phyloP scores from a whole-genome alignment of 495 filamentous ascomycete species.

The Penicillium pancosmium region DNA sequence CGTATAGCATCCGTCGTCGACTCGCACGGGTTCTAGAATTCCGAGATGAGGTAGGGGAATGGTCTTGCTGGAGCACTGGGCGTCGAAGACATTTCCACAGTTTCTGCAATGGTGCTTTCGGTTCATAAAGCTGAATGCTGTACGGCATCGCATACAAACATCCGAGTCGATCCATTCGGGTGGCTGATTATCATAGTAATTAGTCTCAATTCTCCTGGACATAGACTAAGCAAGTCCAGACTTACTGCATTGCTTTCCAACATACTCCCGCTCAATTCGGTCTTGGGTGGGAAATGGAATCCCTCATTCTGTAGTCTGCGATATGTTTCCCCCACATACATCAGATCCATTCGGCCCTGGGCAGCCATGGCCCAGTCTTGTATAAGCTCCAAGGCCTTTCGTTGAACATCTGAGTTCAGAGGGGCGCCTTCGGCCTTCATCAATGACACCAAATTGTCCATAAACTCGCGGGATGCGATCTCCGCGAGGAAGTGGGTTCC shows the following conservation, averaged over 20 bases:
- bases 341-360: conserved; percentile 79
- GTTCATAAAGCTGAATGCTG: conserved; percentile 94
- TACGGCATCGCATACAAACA: conserved; percentile 97
- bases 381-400: conserved; percentile 89
- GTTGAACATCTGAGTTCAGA: conserved; percentile 80
- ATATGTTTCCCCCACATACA: conserved; percentile 88
- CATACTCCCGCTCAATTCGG: conserved; percentile 90
- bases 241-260: conserved; percentile 93
- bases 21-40: conserved; percentile 86
- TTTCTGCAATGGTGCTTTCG: conserved; percentile 98
- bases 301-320: conserved; percentile 78
- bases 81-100: conserved; percentile 95
- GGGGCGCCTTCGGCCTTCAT: conserved; percentile 77
- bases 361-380: conserved; percentile 92
- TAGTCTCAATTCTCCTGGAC: not conserved
- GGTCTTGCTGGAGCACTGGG: conserved; percentile 86
- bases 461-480: conserved; percentile 95
- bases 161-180: conserved; percentile 98
- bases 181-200: conserved; percentile 59
- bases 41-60: conserved; percentile 90
- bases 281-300: conserved; percentile 84
- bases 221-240: not conserved
- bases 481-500: conserved; percentile 94
- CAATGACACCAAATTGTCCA: conserved; percentile 93
- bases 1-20: conserved; percentile 94